phyloP scores from a whole-genome alignment of 495 filamentous ascomycete genomes.

The Talaromyces borbonicus region DNA sequence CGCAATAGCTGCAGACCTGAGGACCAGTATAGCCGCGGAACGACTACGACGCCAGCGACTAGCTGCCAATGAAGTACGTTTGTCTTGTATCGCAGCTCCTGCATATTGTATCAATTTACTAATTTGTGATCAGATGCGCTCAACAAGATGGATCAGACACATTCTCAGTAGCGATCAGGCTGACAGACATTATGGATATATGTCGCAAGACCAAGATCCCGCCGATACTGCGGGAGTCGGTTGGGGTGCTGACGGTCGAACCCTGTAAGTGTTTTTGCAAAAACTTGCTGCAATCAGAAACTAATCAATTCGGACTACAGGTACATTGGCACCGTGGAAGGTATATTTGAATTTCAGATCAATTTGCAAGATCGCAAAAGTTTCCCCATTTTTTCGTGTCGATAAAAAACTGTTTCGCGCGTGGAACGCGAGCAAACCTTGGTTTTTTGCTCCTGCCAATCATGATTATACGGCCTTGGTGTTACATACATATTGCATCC shows the following conservation, averaged over 20 bases:
- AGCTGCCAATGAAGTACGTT: constrained; percentile 24
- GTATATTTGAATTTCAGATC: constrained; percentile 63
- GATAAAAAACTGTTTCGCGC: too few species aligned
- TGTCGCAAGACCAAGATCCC: constrained; percentile 27
- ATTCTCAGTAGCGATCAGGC: constrained; percentile 30
- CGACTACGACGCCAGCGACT: constrained; percentile 34
- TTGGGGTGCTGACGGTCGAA: constrained; percentile 61
- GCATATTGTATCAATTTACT: constrained; percentile 19
- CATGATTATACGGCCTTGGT: not conserved
- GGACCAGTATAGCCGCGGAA: constrained; percentile 32
- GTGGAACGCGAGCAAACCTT: too few species aligned
- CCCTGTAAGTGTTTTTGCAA: constrained; percentile 46
- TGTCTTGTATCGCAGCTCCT: too few species aligned
- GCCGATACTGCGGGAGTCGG: constrained; percentile 54
- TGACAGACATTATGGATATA: constrained; percentile 24
- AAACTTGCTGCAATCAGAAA: not conserved
- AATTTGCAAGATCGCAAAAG: constrained; percentile 56
- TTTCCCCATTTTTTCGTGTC: constrained; percentile 49
- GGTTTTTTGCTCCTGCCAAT: not conserved
- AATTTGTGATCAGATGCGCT: constrained; percentile 26
- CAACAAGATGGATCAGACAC: constrained; percentile 33
- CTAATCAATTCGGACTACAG: constrained; percentile 26
- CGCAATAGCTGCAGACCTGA: constrained; percentile 25
- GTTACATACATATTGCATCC: too few species aligned
- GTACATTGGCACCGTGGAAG: constrained; percentile 63